phyloP scores from a whole-genome alignment of 164 flowering plant species.

The Piper longum region DNA sequence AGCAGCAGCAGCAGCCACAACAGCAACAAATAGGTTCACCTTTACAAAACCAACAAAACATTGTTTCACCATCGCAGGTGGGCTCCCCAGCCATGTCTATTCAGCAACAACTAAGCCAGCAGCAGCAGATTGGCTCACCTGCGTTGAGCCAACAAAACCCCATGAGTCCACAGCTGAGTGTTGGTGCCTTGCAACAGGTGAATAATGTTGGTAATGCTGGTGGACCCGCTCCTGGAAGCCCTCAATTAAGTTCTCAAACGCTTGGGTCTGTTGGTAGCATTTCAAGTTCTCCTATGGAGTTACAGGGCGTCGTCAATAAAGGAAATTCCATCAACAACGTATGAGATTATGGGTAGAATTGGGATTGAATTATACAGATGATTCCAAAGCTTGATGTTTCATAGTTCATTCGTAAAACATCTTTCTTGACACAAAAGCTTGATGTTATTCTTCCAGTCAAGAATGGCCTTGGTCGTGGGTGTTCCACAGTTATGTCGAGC shows the following conservation, averaged over 20 bases:
- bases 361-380: background rate
- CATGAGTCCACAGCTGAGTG: slow-evolving; percentile 63
- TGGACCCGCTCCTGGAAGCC: slow-evolving; percentile 64
- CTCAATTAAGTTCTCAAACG: slow-evolving; percentile 91
- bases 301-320: slow-evolving; percentile 69
- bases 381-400: background rate
- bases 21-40: slow-evolving; percentile 49
- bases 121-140: slow-evolving; percentile 42
- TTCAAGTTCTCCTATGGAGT: slow-evolving; percentile 71
- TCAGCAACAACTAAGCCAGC: slow-evolving; percentile 37
- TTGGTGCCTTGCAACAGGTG: slow-evolving; percentile 54
- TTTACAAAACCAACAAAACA: slow-evolving; percentile 33
- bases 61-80: slow-evolving; percentile 31
- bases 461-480: too few species aligned
- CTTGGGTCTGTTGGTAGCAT: slow-evolving; percentile 83
- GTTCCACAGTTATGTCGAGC: too few species aligned
- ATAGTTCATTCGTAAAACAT: background rate
- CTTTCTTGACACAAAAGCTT: background rate
- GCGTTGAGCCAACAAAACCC: slow-evolving; percentile 51
- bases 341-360: background rate
- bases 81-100: slow-evolving; percentile 25
- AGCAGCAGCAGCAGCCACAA: slow-evolving; percentile 5
- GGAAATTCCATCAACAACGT: slow-evolving; percentile 36
- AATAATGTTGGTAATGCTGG: slow-evolving; percentile 41
- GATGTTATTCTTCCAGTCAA: background rate